Conservation (phyloP, 1,284 basidiomycete species). For the Singerocomus rubriflavus region DNA sequence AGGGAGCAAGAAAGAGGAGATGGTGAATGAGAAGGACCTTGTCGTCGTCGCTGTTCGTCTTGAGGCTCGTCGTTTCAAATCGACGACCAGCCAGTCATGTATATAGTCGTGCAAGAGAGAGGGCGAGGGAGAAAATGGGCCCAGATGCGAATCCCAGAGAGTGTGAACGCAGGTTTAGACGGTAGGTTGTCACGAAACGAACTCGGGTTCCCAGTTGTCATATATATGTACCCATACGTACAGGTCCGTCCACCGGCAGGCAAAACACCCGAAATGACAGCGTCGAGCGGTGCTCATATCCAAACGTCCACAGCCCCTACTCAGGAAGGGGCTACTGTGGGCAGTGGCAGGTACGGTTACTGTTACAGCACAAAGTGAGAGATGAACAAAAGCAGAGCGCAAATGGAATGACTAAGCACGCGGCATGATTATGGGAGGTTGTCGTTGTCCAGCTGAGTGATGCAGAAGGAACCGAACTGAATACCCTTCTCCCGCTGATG, state of each 20-base stretch:
- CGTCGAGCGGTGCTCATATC: background rate
- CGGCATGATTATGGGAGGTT: background rate
- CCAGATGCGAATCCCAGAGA: background rate
- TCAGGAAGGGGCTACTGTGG: background rate
- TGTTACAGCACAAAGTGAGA: background rate
- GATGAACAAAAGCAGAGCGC: slow-evolving; percentile 8
- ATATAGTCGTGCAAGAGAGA: background rate
- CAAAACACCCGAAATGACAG: slow-evolving; percentile 8
- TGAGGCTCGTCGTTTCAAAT: slow-evolving; percentile 2
- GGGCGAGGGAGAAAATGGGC: background rate
- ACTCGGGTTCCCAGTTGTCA: slow-evolving; percentile 3
- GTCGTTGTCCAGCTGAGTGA: background rate
- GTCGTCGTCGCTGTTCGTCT: background rate
- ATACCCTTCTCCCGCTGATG: background rate
- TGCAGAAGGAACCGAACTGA: background rate
- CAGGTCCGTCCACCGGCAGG: slow-evolving; percentile 8
- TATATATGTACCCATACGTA: slow-evolving; percentile 8
- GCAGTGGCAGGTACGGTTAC: background rate
- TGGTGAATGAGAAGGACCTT: background rate
- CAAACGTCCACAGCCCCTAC: slow-evolving; percentile 7
- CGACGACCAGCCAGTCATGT: background rate
- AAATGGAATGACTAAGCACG: background rate
- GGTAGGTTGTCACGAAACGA: slow-evolving; percentile 3
- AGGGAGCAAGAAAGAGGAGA: background rate
- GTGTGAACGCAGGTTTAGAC: background rate